Conservation (phyloP, 1,284 basidiomycete species). For the Leucoagaricus sp. region DNA sequence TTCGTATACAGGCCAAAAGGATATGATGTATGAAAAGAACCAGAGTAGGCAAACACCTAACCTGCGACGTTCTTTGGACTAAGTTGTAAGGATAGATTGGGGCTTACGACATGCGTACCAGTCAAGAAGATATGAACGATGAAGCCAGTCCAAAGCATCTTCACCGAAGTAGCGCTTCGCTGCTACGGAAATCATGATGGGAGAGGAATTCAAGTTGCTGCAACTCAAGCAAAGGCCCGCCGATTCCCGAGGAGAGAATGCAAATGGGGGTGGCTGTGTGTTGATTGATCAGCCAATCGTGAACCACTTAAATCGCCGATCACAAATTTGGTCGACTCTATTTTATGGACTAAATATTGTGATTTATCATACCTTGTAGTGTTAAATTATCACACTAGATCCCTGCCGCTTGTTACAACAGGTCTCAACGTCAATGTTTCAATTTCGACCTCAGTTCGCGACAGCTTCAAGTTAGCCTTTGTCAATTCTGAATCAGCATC, state of each 20-base stretch:
- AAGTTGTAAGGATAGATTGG: neutral
- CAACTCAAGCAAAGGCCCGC: neutral
- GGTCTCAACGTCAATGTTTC: no score
- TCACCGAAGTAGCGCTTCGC: constrained; percentile 34
- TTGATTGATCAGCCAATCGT: no score
- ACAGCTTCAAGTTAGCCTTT: no score
- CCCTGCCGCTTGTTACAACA: no score
- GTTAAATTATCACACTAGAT: no score
- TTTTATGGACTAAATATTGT: no score
- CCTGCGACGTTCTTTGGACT: constrained; percentile 34
- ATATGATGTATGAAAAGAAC: constrained; percentile 42
- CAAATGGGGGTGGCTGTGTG: no score
- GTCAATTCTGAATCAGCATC: constrained; percentile 21
- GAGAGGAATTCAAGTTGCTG: neutral
- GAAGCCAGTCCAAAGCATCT: constrained; percentile 50
- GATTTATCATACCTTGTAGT: no score
- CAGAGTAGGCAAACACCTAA: constrained; percentile 43
- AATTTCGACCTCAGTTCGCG: no score
- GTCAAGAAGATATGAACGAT: constrained; percentile 41
- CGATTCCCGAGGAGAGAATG: no score
- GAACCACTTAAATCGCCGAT: no score
- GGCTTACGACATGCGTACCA: constrained; percentile 31
- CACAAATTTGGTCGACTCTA: no score
- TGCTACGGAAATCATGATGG: neutral
- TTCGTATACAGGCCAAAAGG: constrained; percentile 48